phyloP scores from a whole-genome alignment of 2,329 filamentous ascomycete genomes.

The Penicillium crustosum region DNA sequence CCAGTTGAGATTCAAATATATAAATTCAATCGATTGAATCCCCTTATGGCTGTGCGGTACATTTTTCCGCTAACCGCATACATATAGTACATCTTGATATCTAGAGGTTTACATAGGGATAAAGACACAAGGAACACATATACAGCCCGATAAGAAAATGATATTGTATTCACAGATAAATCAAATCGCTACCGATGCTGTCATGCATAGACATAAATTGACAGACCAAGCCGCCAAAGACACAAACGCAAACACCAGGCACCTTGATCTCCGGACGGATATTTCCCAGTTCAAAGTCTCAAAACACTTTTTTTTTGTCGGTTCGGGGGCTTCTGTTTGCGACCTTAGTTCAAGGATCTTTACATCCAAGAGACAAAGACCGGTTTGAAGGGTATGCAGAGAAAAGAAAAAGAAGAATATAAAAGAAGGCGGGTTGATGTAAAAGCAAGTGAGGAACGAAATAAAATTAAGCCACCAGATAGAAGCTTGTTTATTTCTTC shows the following conservation, averaged over 20 bases:
- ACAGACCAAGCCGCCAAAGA: slow-evolving; percentile 25
- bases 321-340: slow-evolving; percentile 14
- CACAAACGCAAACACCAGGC: slow-evolving; percentile 29
- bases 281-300: slow-evolving; percentile 29
- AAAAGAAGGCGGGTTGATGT: background rate
- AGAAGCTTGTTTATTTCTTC: slow-evolving; percentile 38
- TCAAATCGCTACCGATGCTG: slow-evolving; percentile 31
- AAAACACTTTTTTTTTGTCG: slow-evolving; percentile 26
- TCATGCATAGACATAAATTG: slow-evolving; percentile 27
- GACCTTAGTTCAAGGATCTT: background rate
- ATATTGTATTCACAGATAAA: slow-evolving; percentile 31
- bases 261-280: slow-evolving; percentile 30
- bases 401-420: slow-evolving; percentile 4
- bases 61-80: background rate
- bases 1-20: slow-evolving; percentile 16
- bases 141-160: slow-evolving; percentile 17
- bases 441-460: slow-evolving; percentile 3
- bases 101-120: background rate
- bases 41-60: background rate
- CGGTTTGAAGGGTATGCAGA: slow-evolving; percentile 10
- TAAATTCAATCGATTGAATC: background rate
- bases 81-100: background rate
- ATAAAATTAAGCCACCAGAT: background rate
- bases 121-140: slow-evolving; percentile 1
- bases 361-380: slow-evolving; percentile 5